Conservation (phyloP, 1,284 basidiomycete species). For the Bondarzewia mesenterica region DNA sequence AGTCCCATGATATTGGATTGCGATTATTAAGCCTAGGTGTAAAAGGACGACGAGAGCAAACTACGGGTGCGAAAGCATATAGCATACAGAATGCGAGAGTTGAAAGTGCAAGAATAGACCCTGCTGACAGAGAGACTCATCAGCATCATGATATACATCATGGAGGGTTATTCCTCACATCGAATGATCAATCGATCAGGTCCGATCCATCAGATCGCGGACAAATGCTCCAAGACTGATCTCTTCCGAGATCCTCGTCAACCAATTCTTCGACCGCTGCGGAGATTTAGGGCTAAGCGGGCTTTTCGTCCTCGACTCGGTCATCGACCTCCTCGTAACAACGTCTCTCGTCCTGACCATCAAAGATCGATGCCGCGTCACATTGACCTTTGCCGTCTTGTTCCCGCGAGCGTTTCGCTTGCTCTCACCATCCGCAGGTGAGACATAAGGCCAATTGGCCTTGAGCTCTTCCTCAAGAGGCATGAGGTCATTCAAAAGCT, state of each 20-base stretch:
- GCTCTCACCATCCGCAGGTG: constrained; percentile 1
- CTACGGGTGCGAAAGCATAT: too few species aligned
- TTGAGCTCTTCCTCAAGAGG: constrained; percentile 47
- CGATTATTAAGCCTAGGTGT: too few species aligned
- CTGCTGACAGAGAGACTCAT: too few species aligned
- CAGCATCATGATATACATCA: too few species aligned
- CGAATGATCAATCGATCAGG: neutral
- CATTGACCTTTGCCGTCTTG: neutral
- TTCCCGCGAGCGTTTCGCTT: neutral
- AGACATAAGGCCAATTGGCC: constrained; percentile 33
- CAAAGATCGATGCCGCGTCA: constrained; percentile 2
- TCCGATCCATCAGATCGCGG: constrained; percentile 1
- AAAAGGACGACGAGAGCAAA: too few species aligned
- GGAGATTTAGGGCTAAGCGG: neutral
- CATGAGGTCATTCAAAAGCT: constrained; percentile 34
- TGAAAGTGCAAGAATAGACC: too few species aligned
- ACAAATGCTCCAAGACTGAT: constrained; percentile 7
- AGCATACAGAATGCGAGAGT: too few species aligned
- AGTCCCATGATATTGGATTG: too few species aligned
- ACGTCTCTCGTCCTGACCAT: constrained; percentile 2
- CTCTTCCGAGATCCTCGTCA: constrained; percentile 5
- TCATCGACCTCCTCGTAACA: constrained; percentile 1
- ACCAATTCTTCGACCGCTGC: constrained; percentile 1
- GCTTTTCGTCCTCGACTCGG: neutral
- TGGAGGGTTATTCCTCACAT: too few species aligned